phyloP scores from a whole-genome alignment of 2,329 filamentous ascomycete genomes.

The Colletotrichum australisinense region DNA sequence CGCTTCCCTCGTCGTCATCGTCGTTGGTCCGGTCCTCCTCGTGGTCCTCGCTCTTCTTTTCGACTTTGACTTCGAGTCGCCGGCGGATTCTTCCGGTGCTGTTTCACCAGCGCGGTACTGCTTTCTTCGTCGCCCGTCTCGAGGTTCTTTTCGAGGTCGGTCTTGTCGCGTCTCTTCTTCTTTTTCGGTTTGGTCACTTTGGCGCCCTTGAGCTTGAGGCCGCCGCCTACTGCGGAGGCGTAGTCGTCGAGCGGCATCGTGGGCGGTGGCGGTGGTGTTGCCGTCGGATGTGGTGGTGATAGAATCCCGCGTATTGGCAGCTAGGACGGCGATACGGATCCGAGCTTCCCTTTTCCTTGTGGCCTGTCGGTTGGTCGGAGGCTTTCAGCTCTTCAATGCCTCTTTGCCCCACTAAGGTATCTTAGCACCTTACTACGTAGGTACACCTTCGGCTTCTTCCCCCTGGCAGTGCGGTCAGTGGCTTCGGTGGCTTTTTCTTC shows the following conservation, averaged over 20 bases:
- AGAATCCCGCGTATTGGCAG: conserved; percentile 12
- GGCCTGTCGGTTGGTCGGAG: not conserved
- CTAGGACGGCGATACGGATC: not conserved
- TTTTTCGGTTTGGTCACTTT: conserved; percentile 74
- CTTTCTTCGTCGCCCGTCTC: conserved; percentile 48
- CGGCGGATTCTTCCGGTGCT: conserved; percentile 40
- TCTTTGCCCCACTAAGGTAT: not conserved
- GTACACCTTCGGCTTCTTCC: too few relatives aligned
- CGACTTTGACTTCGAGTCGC: conserved; percentile 37
- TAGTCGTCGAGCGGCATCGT: conserved; percentile 83
- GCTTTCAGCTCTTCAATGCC: conserved; percentile 5
- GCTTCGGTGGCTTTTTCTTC: conserved; percentile 11
- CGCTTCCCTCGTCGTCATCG: not conserved
- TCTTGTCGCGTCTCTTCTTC: conserved; percentile 68
- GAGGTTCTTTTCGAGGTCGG: conserved; percentile 60
- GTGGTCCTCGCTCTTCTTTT: conserved; percentile 42
- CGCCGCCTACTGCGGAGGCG: conserved; percentile 72
- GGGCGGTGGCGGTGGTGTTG: too few relatives aligned
- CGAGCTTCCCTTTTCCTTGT: not conserved
- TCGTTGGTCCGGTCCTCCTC: conserved; percentile 44
- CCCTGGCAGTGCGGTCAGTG: not conserved
- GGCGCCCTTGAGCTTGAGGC: conserved; percentile 86
- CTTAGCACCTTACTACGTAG: too few relatives aligned
- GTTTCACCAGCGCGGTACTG: conserved; percentile 57
- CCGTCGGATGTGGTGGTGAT: not conserved